These are phyloP conservation scores for Choanephora cucurbitarum DNA, from an alignment of 371 early-diverging fungal species.

Conservation along the genomic window DNA sequence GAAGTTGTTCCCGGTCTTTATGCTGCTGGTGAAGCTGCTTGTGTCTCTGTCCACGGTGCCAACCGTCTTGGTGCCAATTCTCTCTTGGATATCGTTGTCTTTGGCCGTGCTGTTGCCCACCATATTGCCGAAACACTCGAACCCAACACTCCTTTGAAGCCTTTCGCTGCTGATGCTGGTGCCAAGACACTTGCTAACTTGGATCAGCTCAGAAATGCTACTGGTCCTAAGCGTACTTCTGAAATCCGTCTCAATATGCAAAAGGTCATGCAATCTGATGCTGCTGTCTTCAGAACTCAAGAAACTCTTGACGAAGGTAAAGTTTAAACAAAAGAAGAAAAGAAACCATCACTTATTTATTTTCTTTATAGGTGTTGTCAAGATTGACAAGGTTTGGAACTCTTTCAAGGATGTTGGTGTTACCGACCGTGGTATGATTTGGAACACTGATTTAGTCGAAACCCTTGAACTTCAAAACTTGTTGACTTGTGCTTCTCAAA, in stretches of 20 bases:
- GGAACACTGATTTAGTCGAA: conserved; percentile 97
- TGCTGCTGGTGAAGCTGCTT: conserved; percentile 94
- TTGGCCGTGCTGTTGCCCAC: conserved; percentile 94
- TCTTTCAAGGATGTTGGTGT: conserved; percentile 85
- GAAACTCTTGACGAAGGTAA: conserved; percentile 83
- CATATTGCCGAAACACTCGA: conserved; percentile 89
- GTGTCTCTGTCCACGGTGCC: conserved; percentile 96
- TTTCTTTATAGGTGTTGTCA: conserved; percentile 30
- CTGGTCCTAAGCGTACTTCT: conserved; percentile 82
- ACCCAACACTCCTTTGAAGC: conserved; percentile 85
- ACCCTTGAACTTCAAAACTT: conserved; percentile 97
- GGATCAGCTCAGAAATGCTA: conserved; percentile 87
- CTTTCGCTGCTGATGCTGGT: conserved; percentile 86
- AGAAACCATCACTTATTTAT: too few species aligned
- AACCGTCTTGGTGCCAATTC: conserved; percentile 98
- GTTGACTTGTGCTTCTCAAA: conserved; percentile 95
- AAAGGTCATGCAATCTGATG: conserved; percentile 96
- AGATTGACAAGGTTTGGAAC: conserved; percentile 85
- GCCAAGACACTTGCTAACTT: conserved; percentile 87
- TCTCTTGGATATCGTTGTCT: conserved; percentile 96
- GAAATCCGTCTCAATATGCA: conserved; percentile 94
- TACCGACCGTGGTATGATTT: conserved; percentile 93
- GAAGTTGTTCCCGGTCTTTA: conserved; percentile 90
- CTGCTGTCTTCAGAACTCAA: conserved; percentile 97
- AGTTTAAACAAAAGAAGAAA: not conserved